Base-by-base conservation (phyloP, 345 rosid genomes). In the Stellera chamaejasme region DNA sequence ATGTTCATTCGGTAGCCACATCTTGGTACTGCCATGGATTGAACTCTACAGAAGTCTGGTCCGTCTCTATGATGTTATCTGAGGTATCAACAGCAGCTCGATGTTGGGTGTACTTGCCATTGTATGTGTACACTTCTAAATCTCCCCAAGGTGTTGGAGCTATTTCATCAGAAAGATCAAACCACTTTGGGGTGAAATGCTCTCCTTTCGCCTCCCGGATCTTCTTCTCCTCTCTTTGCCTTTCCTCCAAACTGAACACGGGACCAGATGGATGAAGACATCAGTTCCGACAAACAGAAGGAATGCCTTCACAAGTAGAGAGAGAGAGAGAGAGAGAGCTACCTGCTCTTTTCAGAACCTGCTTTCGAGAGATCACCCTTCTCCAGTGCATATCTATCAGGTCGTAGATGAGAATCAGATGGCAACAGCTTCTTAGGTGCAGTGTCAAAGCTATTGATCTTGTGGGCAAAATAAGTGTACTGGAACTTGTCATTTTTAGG, bases 311-410 rank as follows among this genome's bases (percentile, higher is more conserved):
- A 16, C 52, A 25, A 46, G 36, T 50, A 11, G 39, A 9, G 59
- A 36, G 26, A 45, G 55, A 27, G 13, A 9, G 48, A 27, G 62
- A 45, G 57, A 50, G 73, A 58, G 60, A 60, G 45, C 43, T 2
- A 87, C 91, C 85, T 82, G 85, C 79, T 81, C 67, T 84, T 88
- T 62, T 84, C 90, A 0, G 72, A 23, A 64, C 88, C 96, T 61
- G 96, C 72, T 75, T 80, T 84, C 43, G 77, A 66, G 47, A 78
- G 64, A 58, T 88, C 96, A 52, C 93, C 93, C 56, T 67, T 74
- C 66, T 88, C 93, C 53, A 88, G 88, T 1, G 89, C 93, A 57
- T 57, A 79, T 80, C 93, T 77, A 67, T 88, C 96, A 14, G 96
- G 85, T 55, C 93, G 84, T 58, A 88, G 66, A 55, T 90, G 87